Evolutionary conservation across 306 rosid species (phyloP).

Genomic region (Carpinus viminea): DNA sequence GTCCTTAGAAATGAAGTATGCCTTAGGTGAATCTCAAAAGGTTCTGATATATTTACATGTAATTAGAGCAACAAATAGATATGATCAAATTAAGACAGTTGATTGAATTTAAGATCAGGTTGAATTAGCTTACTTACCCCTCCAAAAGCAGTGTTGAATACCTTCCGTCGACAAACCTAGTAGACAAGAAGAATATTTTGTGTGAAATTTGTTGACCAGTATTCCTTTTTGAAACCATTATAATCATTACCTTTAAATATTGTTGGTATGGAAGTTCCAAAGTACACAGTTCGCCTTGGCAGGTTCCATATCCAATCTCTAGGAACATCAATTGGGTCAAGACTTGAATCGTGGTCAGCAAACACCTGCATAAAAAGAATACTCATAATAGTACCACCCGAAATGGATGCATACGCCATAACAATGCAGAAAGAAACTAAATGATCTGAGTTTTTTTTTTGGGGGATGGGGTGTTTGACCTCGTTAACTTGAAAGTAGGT

Average conservation of each 20-base stretch:
- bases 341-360: conserved; percentile 61
- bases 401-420: conserved; percentile 20
- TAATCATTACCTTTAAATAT: conserved; percentile 68
- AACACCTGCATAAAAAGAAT: conserved; percentile 46
- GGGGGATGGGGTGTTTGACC: conserved; percentile 41
- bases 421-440: conserved; percentile 17
- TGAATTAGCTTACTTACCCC: conserved; percentile 53
- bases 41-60: neutral
- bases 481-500: conserved; percentile 97
- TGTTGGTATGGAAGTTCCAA: conserved; percentile 62
- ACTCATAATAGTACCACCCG: conserved; percentile 16
- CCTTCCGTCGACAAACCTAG: conserved; percentile 79
- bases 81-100: neutral
- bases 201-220: conserved; percentile 13
- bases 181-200: conserved; percentile 32
- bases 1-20: neutral
- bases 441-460: neutral
- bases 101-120: neutral
- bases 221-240: conserved; percentile 5
- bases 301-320: conserved; percentile 68
- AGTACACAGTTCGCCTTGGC: conserved; percentile 57
- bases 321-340: conserved; percentile 58
- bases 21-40: neutral
- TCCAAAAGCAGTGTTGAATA: conserved; percentile 92
- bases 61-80: neutral